These are phyloP conservation scores for Cercospora berteroae DNA, from an alignment of 2,329 filamentous ascomycete species.

Conservation along the genomic window DNA sequence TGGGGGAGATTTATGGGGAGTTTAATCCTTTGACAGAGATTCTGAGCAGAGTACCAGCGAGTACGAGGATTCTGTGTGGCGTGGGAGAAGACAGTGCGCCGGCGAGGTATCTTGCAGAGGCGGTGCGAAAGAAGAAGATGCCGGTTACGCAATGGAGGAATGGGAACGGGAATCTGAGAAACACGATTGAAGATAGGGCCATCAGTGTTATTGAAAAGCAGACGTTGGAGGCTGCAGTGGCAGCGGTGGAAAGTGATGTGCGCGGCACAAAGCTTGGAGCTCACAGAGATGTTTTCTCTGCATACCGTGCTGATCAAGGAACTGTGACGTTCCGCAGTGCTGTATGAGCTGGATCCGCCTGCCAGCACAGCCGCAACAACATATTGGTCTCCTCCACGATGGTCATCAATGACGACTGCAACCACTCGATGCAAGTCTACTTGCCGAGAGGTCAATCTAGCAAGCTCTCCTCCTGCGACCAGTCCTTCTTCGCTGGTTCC, in stretches of 20 bases:
- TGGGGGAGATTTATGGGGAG: background rate
- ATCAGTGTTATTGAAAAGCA: background rate
- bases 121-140: conserved; percentile 1
- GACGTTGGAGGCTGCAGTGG: background rate
- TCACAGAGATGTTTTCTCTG: conserved; percentile 9
- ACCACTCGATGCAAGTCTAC: background rate
- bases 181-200: background rate
- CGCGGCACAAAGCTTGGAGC: conserved; percentile 10
- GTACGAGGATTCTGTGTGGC: conserved; percentile 15
- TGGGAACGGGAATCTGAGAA: background rate
- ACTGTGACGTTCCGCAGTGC: background rate
- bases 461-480: conserved; percentile 12
- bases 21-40: conserved; percentile 5
- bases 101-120: conserved; percentile 7
- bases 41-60: background rate
- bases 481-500: background rate
- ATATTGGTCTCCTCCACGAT: background rate
- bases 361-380: background rate
- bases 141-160: background rate
- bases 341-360: background rate
- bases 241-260: conserved; percentile 12
- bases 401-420: background rate
- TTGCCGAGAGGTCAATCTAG: conserved; percentile 12
- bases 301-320: conserved; percentile 3
- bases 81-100: conserved; percentile 18